phyloP scores from a whole-genome alignment of 1,139 yeast species.

The Saccharomycopsis crataegensis region DNA sequence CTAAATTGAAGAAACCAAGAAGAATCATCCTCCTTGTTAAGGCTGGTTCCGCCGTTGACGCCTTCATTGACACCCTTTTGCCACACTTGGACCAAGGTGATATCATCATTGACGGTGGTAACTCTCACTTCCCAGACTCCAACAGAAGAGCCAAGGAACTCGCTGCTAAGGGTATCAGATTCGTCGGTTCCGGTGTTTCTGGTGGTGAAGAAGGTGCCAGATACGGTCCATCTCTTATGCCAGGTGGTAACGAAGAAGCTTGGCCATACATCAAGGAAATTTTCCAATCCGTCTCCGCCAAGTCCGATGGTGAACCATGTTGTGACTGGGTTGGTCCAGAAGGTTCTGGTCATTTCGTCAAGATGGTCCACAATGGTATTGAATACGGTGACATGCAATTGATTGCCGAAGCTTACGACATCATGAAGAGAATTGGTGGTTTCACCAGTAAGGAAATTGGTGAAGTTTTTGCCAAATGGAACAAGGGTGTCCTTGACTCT shows the following conservation, averaged over 20 bases:
- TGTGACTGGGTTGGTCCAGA: constrained; percentile 99
- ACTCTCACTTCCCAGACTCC: constrained; percentile 98
- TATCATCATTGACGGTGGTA: constrained; percentile 99
- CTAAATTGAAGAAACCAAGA: constrained; percentile 94
- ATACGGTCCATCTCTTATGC: constrained; percentile 98
- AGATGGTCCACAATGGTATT: constrained; percentile 99
- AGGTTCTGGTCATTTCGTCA: constrained; percentile 98
- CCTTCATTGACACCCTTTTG: constrained; percentile 77
- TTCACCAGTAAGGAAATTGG: constrained; percentile 89
- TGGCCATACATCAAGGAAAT: constrained; percentile 98
- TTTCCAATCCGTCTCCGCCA: constrained; percentile 94
- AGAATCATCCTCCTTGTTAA: constrained; percentile 89
- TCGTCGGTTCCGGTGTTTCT: constrained; percentile 98
- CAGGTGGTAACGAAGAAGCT: constrained; percentile 97
- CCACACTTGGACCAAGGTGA: constrained; percentile 95
- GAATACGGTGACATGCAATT: constrained; percentile 99
- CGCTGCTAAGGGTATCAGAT: constrained; percentile 77
- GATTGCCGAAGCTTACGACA: constrained; percentile 95
- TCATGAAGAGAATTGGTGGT: constrained; percentile 91
- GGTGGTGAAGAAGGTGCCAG: constrained; percentile 99
- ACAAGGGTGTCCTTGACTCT: constrained; percentile 95
- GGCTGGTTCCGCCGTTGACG: constrained; percentile 95
- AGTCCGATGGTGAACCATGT: constrained; percentile 97
- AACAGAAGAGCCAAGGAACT: constrained; percentile 94
- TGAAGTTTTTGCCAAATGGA: constrained; percentile 88